Base-by-base conservation (phyloP, 495 filamentous ascomycete genomes). In the Penicillium paradoxum region DNA sequence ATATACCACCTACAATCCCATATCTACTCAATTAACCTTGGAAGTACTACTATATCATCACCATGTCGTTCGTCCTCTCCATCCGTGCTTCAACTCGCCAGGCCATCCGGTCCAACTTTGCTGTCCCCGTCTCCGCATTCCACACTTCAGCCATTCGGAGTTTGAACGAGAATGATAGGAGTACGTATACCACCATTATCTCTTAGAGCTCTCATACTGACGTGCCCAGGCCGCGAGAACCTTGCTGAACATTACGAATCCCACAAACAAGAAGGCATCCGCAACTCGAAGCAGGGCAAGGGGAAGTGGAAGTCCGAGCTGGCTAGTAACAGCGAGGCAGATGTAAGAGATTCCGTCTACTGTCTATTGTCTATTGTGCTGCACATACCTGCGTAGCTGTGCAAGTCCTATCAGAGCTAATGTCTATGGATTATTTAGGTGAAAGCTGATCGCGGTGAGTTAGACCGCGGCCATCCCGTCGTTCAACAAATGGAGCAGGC, bases 241-340 rank as follows among this genome's bases (percentile, higher is more conserved):
- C 63, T 77, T 6, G 48, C 65, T 39, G 43, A 60, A 2, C 64
- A 80, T 58, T 80, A 83, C 52, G 88, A 92, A 59, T 63, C 76
- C 42, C 78, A 91, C 59, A 95, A 95, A 74, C 70, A 88, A 41
- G 82, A 89, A 43, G 78, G 80, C 32, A 55, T 95, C 49, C 69
- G 77, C 62, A 84, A 84, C 73, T 77, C 83, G 46, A 88, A 88
- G 72, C 73, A 82, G 11, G 91, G 91, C 18, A 83, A 86, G 68
- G 87, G 75, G 11, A 79, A 90, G 57, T 95, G 91, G 91, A 87
- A 87, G 68, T 73, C 83, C 17, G 85, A 88, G 63, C 69, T 96
- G 49, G 88, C 88, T 5, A 88, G 82, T 53, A 80, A 88, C 64
- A 89, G 85, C 60, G 91, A 96, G 77, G 84, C 85, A 56, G 83